Percentiles rank a stretch among this genome's conserved stretches.
These are phyloP conservation scores for Leccinum olivaceopallidum DNA, from an alignment of 768 basidiomycete genomes.

Conservation along the genomic window DNA sequence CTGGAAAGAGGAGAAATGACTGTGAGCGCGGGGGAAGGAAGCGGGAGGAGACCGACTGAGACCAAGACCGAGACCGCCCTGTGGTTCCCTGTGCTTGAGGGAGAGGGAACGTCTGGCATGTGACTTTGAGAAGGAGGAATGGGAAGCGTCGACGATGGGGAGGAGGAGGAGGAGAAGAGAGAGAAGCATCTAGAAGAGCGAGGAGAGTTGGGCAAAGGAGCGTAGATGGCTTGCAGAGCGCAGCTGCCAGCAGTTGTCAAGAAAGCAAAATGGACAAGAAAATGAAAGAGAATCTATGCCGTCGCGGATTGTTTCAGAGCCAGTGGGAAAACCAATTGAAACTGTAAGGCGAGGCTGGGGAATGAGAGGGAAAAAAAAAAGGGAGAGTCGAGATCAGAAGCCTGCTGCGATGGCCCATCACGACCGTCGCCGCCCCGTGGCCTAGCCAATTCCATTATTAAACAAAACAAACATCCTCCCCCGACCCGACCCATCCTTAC, in stretches of 20 bases:
- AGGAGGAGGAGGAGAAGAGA: constrained; percentile 31
- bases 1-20: background rate
- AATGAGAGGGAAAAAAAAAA: background rate
- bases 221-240: constrained; percentile 31
- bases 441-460: background rate
- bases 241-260: constrained; percentile 1
- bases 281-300: background rate
- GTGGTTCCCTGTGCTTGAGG: constrained; percentile 25
- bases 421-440: background rate
- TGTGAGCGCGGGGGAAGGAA: background rate
- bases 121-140: constrained; percentile 39
- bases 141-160: constrained; percentile 35
- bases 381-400: background rate
- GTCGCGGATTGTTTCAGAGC: background rate
- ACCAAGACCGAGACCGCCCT: constrained; percentile 11
- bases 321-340: background rate
- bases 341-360: background rate
- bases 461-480: background rate
- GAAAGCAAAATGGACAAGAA: background rate
- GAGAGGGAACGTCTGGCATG: constrained; percentile 31
- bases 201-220: constrained; percentile 38
- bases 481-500: background rate
- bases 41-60: constrained; percentile 11
- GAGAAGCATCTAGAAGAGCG: constrained; percentile 27
- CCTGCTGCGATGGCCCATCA: background rate